Base-by-base conservation (phyloP, 257 asterid genomes). In the Penstemon newberryi region DNA sequence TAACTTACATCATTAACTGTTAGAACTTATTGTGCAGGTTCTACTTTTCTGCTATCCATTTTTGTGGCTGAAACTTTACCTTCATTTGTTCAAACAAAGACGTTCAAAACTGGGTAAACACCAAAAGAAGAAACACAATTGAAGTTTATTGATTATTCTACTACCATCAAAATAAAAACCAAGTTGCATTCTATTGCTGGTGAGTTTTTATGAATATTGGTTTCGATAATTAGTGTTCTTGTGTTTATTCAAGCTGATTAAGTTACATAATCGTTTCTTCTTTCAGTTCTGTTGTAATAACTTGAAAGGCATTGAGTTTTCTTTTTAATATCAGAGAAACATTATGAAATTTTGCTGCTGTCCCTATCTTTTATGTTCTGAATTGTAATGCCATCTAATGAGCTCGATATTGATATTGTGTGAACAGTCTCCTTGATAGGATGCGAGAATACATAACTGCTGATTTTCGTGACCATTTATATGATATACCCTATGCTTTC, bases 61-160 rank as follows among this genome's bases (percentile, higher is more conserved):
- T 55, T 54, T 88, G 60, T 93, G 99, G 99, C 78, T 90, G 84
- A 88, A 93, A 73, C 94, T 93, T 44, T 93, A 90, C 85, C 88
- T 88, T 66, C 97, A 93, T 75, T 69, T 93, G 66, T 90, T 90
- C 82, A 87, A 84, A 85, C 99, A 88, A 77, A 90, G 99, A 0
- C 70, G 87, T 5, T 87, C 92, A 6, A 93, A 93, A 74, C 83
- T 90, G 58, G 84, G 96, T 37, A 90, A 86, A 76, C 83, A 77
- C 58, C 80, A 57, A 9, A 82, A 81, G 80, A 88, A 81, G 86
- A 90, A 87, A 84, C 59, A 54, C 60, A 81, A 57, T 53, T 43
- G 71, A 59, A 65, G 69, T 37, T 66, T 67, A 36, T 66, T 75
- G 69, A 18, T 66, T 67, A 36, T 66, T 75, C 70, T 54, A 52